Evolutionary conservation across 768 basidiomycete genomes (phyloP).

Genomic region (Podaxis sp.): DNA sequence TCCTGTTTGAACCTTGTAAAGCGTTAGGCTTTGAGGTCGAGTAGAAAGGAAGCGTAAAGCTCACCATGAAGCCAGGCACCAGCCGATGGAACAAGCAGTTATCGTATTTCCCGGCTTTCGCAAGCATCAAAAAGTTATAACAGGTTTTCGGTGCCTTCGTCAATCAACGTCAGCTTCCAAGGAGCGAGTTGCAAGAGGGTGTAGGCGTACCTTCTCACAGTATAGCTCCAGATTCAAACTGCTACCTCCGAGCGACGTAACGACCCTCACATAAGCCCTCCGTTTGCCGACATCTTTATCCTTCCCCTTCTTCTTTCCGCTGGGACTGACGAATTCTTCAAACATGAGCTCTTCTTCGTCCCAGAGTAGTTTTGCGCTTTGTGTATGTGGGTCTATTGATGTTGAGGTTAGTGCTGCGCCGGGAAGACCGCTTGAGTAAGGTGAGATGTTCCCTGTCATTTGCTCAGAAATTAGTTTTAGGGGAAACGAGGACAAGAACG

Average conservation of each 20-base stretch:
- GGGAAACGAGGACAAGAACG: slow-evolving; percentile 22
- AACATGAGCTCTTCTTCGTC: slow-evolving; percentile 99
- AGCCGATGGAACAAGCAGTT: slow-evolving; percentile 88
- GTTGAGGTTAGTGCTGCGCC: slow-evolving; percentile 96
- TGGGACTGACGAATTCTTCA: slow-evolving; percentile 80
- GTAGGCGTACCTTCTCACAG: slow-evolving; percentile 74
- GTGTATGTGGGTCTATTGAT: slow-evolving; percentile 72
- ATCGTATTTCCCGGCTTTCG: slow-evolving; percentile 88
- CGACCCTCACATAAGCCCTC: slow-evolving; percentile 93
- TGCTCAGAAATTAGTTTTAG: not conserved
- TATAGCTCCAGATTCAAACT: slow-evolving; percentile 83
- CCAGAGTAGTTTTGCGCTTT: slow-evolving; percentile 83
- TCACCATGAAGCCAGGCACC: slow-evolving; percentile 94
- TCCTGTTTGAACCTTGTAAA: slow-evolving; percentile 86
- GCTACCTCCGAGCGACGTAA: slow-evolving; percentile 87
- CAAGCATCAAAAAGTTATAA: slow-evolving; percentile 97
- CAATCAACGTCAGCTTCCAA: not conserved
- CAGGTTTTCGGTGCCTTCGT: slow-evolving; percentile 93
- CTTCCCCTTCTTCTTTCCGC: slow-evolving; percentile 79
- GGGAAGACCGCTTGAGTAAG: slow-evolving; percentile 84
- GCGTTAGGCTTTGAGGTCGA: slow-evolving; percentile 3
- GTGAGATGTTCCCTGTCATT: slow-evolving; percentile 80
- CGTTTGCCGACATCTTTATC: slow-evolving; percentile 91
- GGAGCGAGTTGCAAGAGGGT: not conserved
- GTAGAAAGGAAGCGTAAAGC: slow-evolving; percentile 16